Conservation (phyloP, 2,329 filamentous ascomycete species). For the Beauveria sp. region DNA sequence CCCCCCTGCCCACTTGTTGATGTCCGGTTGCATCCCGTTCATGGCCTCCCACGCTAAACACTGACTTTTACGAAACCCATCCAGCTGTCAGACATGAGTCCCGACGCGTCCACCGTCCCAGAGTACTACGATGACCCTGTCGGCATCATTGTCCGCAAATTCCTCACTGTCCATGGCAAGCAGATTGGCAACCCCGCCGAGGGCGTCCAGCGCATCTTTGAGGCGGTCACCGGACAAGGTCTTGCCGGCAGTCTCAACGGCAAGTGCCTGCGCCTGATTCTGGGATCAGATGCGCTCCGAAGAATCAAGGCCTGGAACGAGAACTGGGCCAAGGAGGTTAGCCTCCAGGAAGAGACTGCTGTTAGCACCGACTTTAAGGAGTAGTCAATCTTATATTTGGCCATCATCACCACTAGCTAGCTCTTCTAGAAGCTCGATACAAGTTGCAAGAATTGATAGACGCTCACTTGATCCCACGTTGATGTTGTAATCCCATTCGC, state of each 20-base stretch:
- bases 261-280: slow-evolving; percentile 13
- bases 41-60: neutral
- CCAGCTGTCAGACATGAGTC: slow-evolving; percentile 13
- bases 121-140: slow-evolving; percentile 23
- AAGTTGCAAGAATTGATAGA: too few relatives aligned
- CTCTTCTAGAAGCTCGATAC: too few relatives aligned
- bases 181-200: slow-evolving; percentile 32
- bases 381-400: neutral
- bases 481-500: too few relatives aligned
- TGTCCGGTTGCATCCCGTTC: too few relatives aligned
- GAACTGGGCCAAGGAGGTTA: slow-evolving; percentile 13
- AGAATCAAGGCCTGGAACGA: slow-evolving; percentile 20
- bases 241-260: slow-evolving; percentile 11
- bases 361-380: neutral
- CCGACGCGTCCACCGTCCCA: slow-evolving; percentile 15
- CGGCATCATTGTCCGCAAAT: slow-evolving; percentile 18
- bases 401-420: too few relatives aligned
- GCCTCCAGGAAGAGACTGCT: slow-evolving; percentile 1
- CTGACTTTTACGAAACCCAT: neutral
- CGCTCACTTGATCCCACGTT: too few relatives aligned
- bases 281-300: slow-evolving; percentile 27
- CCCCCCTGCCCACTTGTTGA: neutral
- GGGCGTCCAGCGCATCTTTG: slow-evolving; percentile 37
- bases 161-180: slow-evolving; percentile 22
- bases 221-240: slow-evolving; percentile 40